These are phyloP conservation scores for Yamadazyma sp. DNA, from an alignment of 1,139 yeast genomes.

Conservation along the genomic window DNA sequence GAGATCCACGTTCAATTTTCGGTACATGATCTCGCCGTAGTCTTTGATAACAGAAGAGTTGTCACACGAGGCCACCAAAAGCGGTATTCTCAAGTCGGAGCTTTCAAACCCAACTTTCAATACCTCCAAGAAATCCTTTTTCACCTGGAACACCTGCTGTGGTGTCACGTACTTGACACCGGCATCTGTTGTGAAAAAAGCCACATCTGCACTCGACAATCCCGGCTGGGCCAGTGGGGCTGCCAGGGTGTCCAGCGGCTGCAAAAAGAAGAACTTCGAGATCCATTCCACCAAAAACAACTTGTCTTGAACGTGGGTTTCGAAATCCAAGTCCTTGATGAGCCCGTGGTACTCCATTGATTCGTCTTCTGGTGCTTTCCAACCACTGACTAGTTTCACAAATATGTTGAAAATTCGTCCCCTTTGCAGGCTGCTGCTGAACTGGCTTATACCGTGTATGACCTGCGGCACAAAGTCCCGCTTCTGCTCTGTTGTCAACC, in stretches of 20 bases:
- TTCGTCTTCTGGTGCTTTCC: conserved; percentile 53
- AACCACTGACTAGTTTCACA: conserved; percentile 50
- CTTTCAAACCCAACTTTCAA: conserved; percentile 41
- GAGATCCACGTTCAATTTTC: conserved; percentile 50
- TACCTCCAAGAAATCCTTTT: conserved; percentile 35
- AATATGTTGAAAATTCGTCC: conserved; percentile 65
- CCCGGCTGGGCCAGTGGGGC: conserved; percentile 54
- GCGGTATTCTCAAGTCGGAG: conserved; percentile 36
- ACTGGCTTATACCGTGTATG: conserved; percentile 43
- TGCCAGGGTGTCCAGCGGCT: conserved; percentile 33
- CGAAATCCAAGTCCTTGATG: conserved; percentile 28
- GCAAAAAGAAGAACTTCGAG: conserved; percentile 56
- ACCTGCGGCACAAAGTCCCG: conserved; percentile 46
- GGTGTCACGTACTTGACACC: conserved; percentile 55
- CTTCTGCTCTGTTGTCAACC: conserved; percentile 39
- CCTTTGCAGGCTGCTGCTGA: conserved; percentile 36
- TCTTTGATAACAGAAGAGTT: conserved; percentile 53
- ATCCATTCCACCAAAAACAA: conserved; percentile 46
- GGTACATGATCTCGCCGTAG: conserved; percentile 49
- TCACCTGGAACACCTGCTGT: conserved; percentile 49
- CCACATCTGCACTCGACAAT: conserved; percentile 50
- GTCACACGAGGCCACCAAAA: conserved; percentile 68
- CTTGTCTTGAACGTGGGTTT: conserved; percentile 34
- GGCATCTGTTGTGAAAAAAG: conserved; percentile 66
- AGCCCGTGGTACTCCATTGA: conserved; percentile 41